Base-by-base conservation (phyloP, 805 yeast species). In the Metschnikowia reukaufii region DNA sequence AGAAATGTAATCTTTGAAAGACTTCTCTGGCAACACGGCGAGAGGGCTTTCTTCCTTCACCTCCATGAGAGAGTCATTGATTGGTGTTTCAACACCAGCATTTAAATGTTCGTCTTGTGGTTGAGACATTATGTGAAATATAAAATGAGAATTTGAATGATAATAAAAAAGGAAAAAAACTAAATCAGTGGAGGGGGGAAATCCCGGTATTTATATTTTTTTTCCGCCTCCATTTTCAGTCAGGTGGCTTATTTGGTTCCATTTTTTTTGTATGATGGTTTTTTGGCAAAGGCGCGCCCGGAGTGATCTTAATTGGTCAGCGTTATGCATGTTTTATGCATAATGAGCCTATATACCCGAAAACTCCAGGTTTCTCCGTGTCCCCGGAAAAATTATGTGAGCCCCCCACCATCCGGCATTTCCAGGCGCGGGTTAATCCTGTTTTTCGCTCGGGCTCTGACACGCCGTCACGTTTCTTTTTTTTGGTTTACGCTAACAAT, bases 1-100 rank as follows among this genome's bases (percentile, higher is more conserved):
- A 47, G 49, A 85, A 71, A 59, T 68, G 76, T 42, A 57, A 42
- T 69, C 76, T 47, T 63, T 65, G 41, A 56, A 47, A 9, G 65
- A 48, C 52, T 67, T 71, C 46, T 63, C 58, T 10, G 73, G 71
- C 48, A 67, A 45, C 6, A 54, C 50, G 13, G 48, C 57, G 39
- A 45, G 35, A 2, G 50, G 38, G 20, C 37, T 41, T 1, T 47
- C 50, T 21, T 43, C 36, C 27, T 61, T 56, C 41, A 57, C 58
- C 36, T 58, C 62, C 27, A 64, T 50, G 18, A 66, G 45, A 31
- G 61, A 57, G 46, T 56, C 58, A 17, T 49, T 57, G 31, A 62
- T 62, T 44, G 73, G 72, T 38, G 73, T 67, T 44, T 61, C 67
- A 41, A 56, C 61, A 44, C 67, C 70, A 38, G 70, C 59, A 20